These are phyloP conservation scores for Colletotrichum endophyticum DNA, from an alignment of 2,329 filamentous ascomycete species.

Conservation along the genomic window DNA sequence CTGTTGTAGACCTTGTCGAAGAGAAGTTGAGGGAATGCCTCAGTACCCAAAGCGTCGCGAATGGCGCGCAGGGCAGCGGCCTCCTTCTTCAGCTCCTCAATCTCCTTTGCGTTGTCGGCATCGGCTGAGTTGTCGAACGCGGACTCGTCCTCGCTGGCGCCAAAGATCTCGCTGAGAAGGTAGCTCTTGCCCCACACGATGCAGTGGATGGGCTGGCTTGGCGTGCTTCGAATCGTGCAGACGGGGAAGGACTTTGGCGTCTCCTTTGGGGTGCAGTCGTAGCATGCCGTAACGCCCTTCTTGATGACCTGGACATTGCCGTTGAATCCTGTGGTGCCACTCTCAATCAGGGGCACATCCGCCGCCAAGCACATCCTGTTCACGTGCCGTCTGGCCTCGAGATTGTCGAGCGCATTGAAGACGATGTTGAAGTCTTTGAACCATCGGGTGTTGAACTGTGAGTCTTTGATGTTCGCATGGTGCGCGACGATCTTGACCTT, in stretches of 20 bases:
- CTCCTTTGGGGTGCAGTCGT: constrained; percentile 91
- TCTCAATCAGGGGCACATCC: constrained; percentile 89
- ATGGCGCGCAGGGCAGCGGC: constrained; percentile 84
- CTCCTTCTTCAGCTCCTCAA: constrained; percentile 85
- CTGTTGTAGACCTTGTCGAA: constrained; percentile 93
- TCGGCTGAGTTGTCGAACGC: constrained; percentile 82
- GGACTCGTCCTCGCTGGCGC: constrained; percentile 85
- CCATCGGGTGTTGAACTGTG: constrained; percentile 85
- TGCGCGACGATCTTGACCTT: constrained; percentile 85
- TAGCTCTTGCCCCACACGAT: constrained; percentile 99
- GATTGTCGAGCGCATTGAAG: constrained; percentile 96
- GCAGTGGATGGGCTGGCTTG: constrained; percentile 95
- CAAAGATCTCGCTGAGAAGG: constrained; percentile 92
- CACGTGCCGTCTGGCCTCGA: constrained; percentile 91
- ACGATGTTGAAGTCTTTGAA: constrained; percentile 84
- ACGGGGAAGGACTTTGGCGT: constrained; percentile 93
- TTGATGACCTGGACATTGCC: constrained; percentile 97
- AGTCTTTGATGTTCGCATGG: constrained; percentile 94
- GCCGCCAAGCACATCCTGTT: constrained; percentile 97
- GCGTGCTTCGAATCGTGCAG: constrained; percentile 95
- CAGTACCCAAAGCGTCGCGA: constrained; percentile 77
- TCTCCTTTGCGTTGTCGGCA: constrained; percentile 83
- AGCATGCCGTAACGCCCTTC: constrained; percentile 90
- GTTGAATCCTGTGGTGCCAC: constrained; percentile 96
- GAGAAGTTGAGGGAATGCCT: constrained; percentile 77